A percentile compares a stretch with the other conserved stretches of the same genome.
These are phyloP conservation scores for Anacardium occidentale DNA, from an alignment of 345 rosid species.

Conservation along the genomic window DNA sequence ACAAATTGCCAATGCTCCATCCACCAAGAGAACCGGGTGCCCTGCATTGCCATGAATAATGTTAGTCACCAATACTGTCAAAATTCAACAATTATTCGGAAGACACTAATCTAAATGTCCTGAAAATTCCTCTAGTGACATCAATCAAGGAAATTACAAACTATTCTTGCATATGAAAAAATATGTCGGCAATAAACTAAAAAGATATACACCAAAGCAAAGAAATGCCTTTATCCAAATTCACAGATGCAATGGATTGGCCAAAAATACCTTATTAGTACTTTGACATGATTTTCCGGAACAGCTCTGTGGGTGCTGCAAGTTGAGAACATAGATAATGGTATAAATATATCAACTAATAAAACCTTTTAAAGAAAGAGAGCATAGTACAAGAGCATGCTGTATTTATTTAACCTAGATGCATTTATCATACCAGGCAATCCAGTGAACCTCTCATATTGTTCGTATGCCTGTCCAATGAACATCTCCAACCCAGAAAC, in stretches of 20 bases:
- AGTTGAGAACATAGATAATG: not conserved
- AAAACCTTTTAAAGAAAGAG: not conserved
- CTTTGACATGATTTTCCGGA: conserved; percentile 57
- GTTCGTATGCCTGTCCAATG: conserved; percentile 86
- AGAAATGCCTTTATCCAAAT: not conserved
- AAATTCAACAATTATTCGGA: not conserved
- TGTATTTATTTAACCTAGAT: not conserved
- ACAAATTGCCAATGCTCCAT: not conserved
- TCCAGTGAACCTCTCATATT: conserved; percentile 80
- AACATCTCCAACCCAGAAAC: conserved; percentile 90
- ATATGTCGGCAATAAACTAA: not conserved
- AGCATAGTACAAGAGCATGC: not conserved
- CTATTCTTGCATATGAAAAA: not conserved
- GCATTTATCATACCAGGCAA: conserved; percentile 53
- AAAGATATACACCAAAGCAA: not conserved
- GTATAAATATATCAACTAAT: conserved; percentile 14
- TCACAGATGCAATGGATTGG: not conserved
- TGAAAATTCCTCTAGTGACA: not conserved
- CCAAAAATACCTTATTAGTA: conserved; percentile 32
- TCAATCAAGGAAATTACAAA: not conserved
- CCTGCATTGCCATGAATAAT: not conserved
- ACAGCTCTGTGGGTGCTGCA: conserved; percentile 87
- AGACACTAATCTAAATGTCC: not conserved
- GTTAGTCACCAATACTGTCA: not conserved
- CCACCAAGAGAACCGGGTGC: not conserved